These are phyloP conservation scores for Phytomonas sp. DNA, from an alignment of 208 protist species.

Conservation along the genomic window DNA sequence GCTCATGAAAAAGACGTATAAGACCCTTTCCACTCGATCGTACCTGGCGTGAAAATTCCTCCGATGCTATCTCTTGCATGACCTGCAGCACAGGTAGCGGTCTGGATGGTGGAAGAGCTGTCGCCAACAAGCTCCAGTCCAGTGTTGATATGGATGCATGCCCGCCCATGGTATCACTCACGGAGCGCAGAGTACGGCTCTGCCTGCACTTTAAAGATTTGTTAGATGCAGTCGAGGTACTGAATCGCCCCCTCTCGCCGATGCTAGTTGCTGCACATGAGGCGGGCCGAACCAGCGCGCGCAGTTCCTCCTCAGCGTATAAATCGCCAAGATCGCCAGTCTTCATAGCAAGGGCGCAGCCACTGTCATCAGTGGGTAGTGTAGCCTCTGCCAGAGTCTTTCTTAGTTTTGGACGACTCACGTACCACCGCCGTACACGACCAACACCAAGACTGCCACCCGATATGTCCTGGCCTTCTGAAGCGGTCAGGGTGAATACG, in stretches of 20 bases:
- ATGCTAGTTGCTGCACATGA: background rate
- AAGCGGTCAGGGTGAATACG: constrained; percentile 24
- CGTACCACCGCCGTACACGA: constrained; percentile 27
- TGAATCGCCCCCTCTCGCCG: background rate
- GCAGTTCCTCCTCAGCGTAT: constrained; percentile 2
- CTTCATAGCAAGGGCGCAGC: background rate
- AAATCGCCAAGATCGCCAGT: background rate
- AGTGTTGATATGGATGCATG: background rate
- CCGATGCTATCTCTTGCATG: background rate
- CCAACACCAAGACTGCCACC: background rate
- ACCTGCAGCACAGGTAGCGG: background rate
- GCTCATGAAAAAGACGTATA: constrained; percentile 14
- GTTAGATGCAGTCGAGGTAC: background rate
- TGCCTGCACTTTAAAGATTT: background rate
- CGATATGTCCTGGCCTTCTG: background rate
- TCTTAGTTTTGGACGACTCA: constrained; percentile 3
- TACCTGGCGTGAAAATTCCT: background rate
- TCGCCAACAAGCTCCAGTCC: background rate
- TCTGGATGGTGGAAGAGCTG: background rate
- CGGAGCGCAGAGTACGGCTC: background rate
- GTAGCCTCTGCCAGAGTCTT: background rate
- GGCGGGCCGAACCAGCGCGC: background rate
- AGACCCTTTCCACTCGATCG: constrained; percentile 2
- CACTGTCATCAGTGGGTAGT: background rate
- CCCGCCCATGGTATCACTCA: background rate